These are phyloP conservation scores for Aspergillaceae sp. DNA, from an alignment of 2,329 filamentous ascomycete genomes.

Conservation along the genomic window DNA sequence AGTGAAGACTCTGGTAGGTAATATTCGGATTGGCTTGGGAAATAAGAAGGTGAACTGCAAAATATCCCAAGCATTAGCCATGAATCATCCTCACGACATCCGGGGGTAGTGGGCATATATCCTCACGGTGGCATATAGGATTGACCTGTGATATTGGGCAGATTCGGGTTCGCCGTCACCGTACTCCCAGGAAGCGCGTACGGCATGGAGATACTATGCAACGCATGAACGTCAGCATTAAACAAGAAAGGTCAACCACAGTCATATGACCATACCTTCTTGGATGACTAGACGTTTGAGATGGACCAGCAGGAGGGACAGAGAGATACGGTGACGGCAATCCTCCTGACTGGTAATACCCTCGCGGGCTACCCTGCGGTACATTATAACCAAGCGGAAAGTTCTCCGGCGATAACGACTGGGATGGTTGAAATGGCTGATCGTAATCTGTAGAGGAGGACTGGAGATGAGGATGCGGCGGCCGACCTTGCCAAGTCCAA, in stretches of 20 bases:
- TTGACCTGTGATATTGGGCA: constrained; percentile 10
- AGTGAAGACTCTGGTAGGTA: constrained; percentile 24
- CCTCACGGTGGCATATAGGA: constrained; percentile 18
- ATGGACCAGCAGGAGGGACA: constrained; percentile 4
- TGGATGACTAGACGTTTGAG: constrained; percentile 8
- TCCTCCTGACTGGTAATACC: constrained; percentile 14
- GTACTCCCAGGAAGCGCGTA: constrained; percentile 14
- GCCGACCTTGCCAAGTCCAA: constrained; percentile 23
- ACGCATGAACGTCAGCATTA: background rate
- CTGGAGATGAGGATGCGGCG: constrained; percentile 19
- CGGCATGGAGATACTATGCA: constrained; percentile 12
- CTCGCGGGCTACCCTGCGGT: constrained; percentile 13
- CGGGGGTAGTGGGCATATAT: no score
- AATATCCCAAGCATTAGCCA: constrained; percentile 6
- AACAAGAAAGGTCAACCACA: no score
- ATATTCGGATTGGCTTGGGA: constrained; percentile 27
- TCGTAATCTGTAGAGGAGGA: constrained; percentile 19
- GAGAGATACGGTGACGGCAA: constrained; percentile 13
- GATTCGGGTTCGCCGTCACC: background rate
- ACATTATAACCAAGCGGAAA: constrained; percentile 19
- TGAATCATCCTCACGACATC: background rate
- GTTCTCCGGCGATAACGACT: constrained; percentile 15
- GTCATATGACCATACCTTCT: constrained; percentile 12
- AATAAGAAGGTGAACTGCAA: constrained; percentile 23
- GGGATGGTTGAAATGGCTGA: constrained; percentile 17